Conservation (phyloP, 2,329 filamentous ascomycete genomes). For the Aspergillus unguis region DNA sequence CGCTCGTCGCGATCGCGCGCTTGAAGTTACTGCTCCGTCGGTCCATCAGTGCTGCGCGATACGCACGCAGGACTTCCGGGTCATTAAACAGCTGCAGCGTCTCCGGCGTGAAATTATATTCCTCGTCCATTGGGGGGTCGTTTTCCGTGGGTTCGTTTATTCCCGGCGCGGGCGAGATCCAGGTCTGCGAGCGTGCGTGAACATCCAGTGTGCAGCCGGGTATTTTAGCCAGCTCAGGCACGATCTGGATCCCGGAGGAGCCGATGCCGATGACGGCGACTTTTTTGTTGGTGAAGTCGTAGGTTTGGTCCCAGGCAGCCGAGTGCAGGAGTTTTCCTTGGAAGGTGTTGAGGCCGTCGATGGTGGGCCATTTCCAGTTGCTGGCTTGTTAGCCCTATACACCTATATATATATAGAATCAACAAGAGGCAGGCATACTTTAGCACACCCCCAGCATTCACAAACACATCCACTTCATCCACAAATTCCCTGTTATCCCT, state of each 20-base stretch:
- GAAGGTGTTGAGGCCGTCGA: constrained; percentile 25
- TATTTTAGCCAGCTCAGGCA: constrained; percentile 13
- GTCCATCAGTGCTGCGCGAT: constrained; percentile 7
- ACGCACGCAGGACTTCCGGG: constrained; percentile 3
- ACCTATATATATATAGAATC: too few species aligned
- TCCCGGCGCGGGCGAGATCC: constrained; percentile 16
- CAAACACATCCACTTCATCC: constrained; percentile 22
- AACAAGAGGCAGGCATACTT: constrained; percentile 8
- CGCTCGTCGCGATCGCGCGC: constrained; percentile 2
- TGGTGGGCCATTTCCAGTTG: constrained; percentile 22
- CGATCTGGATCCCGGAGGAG: constrained; percentile 29
- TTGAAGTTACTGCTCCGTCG: constrained; percentile 6
- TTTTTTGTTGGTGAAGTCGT: constrained; percentile 20
- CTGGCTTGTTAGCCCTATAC: constrained; percentile 7
- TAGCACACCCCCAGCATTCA: constrained; percentile 27
- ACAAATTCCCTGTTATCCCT: neutral
- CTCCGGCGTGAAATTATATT: constrained; percentile 5
- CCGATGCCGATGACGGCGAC: constrained; percentile 35
- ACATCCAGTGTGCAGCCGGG: constrained; percentile 15
- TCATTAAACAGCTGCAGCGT: constrained; percentile 5
- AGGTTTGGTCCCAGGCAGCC: constrained; percentile 33
- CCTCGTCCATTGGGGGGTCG: constrained; percentile 4
- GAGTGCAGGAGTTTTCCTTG: constrained; percentile 35
- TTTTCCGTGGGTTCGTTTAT: constrained; percentile 14
- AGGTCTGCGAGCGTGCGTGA: constrained; percentile 27